phyloP scores from a whole-genome alignment of 495 filamentous ascomycete genomes.

The Penicillium antarcticum region DNA sequence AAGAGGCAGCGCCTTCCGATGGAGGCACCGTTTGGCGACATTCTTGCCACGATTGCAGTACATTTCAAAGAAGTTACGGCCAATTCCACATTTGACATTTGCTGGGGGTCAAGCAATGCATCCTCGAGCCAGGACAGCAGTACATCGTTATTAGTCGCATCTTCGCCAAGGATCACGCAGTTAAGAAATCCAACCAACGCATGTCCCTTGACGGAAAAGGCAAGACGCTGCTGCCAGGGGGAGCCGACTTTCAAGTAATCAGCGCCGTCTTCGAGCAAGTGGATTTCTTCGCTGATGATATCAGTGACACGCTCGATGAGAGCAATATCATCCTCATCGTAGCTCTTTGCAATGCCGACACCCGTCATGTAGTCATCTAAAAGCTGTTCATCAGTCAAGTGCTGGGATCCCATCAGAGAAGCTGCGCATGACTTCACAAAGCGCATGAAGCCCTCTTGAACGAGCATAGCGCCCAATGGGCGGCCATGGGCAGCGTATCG shows the following conservation, averaged over 20 bases:
- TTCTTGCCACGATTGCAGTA: conserved; percentile 73
- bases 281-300: conserved; percentile 76
- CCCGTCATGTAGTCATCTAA: conserved; percentile 70
- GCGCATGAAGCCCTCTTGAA: conserved; percentile 82
- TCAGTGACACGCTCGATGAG: conserved; percentile 68
- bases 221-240: conserved; percentile 81
- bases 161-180: conserved; percentile 74
- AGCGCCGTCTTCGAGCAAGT: conserved; percentile 78
- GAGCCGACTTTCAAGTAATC: conserved; percentile 85
- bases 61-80: conserved; percentile 74
- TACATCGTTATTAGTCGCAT: conserved; percentile 74
- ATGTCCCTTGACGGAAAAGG: conserved; percentile 78
- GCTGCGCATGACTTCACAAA: conserved; percentile 78
- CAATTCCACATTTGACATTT: conserved; percentile 74
- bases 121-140: conserved; percentile 85
- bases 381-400: conserved; percentile 59
- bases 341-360: conserved; percentile 45
- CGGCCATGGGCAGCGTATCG: conserved; percentile 75
- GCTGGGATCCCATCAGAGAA: conserved; percentile 57
- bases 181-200: conserved; percentile 82
- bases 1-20: conserved; percentile 78
- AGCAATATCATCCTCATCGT: conserved; percentile 36
- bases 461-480: conserved; percentile 86
- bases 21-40: conserved; percentile 67
- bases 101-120: conserved; percentile 67